A percentile compares a stretch with the other conserved stretches of the same genome.
Conservation (phyloP, 2,329 filamentous ascomycete species). For the Colletotrichum acutatum region DNA sequence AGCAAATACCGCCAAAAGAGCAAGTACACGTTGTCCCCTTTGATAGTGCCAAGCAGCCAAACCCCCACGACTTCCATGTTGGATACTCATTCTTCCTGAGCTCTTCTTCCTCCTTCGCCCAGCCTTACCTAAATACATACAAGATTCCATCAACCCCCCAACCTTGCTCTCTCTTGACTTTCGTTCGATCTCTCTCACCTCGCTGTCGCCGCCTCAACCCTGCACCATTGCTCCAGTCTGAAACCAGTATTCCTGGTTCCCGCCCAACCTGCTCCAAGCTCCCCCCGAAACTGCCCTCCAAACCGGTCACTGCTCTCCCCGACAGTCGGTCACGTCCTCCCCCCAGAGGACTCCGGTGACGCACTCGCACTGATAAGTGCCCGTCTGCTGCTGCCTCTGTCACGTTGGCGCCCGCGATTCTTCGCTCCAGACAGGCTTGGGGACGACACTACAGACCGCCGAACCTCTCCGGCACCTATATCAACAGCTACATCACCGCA, state of each 20-base stretch:
- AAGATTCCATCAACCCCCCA: not conserved
- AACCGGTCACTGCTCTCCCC: constrained; percentile 7
- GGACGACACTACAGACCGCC: constrained; percentile 3
- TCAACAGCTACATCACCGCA: not conserved
- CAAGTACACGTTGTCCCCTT: constrained; percentile 13
- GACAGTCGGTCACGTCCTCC: not conserved
- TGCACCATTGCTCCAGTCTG: constrained; percentile 16
- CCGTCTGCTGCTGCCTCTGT: not conserved
- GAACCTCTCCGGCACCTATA: not conserved
- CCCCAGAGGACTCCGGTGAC: not conserved
- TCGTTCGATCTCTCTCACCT: not conserved
- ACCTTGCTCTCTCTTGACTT: not conserved
- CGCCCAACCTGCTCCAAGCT: constrained; percentile 19
- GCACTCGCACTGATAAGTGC: not conserved
- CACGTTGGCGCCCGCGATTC: constrained; percentile 19
- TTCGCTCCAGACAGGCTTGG: constrained; percentile 12
- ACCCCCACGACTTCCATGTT: not conserved
- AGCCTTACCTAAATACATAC: not conserved
- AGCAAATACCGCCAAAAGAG: not conserved
- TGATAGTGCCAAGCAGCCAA: not conserved
- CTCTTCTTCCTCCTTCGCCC: not conserved
- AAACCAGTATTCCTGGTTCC: constrained; percentile 27
- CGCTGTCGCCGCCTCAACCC: constrained; percentile 18
- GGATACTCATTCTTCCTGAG: not conserved
- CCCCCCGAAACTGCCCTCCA: constrained; percentile 22